Conservation (phyloP, 2,329 filamentous ascomycete genomes). For the Fusarium luffae region DNA sequence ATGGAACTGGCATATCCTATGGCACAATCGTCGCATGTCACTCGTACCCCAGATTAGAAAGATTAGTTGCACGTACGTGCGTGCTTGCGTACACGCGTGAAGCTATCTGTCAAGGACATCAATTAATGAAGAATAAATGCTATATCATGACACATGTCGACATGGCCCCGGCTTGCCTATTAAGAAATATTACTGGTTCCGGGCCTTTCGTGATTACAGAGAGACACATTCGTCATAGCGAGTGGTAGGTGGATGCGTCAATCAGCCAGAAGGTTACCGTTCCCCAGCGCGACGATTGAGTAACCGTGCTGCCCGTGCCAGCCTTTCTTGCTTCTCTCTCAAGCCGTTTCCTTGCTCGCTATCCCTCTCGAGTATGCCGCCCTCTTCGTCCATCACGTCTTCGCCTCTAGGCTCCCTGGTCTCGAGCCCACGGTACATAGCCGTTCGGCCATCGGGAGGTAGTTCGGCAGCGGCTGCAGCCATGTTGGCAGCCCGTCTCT, state of each 20-base stretch:
- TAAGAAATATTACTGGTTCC: conserved; percentile 36
- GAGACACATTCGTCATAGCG: neutral
- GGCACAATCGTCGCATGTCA: conserved; percentile 11
- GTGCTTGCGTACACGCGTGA: conserved; percentile 11
- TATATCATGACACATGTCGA: conserved; percentile 48
- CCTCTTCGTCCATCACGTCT: conserved; percentile 38
- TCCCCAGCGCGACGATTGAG: conserved; percentile 43
- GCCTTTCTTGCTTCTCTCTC: conserved; percentile 52
- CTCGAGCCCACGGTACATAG: conserved; percentile 51
- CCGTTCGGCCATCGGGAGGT: conserved; percentile 46
- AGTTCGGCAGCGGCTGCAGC: conserved; percentile 39
- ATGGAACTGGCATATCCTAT: neutral
- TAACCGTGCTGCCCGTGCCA: conserved; percentile 55
- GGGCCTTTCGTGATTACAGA: conserved; percentile 31
- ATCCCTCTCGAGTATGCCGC: conserved; percentile 43
- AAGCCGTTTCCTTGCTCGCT: conserved; percentile 45
- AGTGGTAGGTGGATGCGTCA: neutral
- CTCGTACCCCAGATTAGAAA: conserved; percentile 24
- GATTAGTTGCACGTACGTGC: conserved; percentile 26
- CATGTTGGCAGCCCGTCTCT: conserved; percentile 32
- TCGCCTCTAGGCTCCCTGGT: conserved; percentile 31
- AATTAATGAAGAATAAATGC: conserved; percentile 48
- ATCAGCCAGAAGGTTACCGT: conserved; percentile 23
- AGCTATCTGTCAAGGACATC: conserved; percentile 37
- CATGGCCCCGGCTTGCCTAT: conserved; percentile 39